Evolutionary conservation across 352 stramenopile species (phyloP).

Genomic region (Phytophthora tentaculata): DNA sequence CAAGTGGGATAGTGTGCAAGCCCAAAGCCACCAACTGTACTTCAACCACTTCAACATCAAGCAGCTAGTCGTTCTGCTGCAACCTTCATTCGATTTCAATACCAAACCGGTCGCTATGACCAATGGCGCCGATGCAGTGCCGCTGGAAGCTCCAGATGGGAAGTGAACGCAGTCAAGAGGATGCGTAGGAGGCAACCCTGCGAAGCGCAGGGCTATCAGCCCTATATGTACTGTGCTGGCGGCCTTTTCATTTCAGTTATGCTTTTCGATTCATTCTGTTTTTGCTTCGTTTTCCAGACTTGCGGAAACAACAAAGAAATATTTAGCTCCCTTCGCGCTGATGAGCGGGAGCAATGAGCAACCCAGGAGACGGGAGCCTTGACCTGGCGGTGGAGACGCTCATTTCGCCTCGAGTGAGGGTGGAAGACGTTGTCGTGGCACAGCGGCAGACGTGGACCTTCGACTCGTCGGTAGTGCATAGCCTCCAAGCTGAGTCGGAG

Average conservation of each 20-base stretch:
- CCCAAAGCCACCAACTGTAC: too few relatives aligned
- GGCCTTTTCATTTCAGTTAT: slow-evolving; percentile 49
- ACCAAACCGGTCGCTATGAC: too few relatives aligned
- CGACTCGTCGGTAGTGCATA: neutral
- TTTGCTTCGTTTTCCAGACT: neutral
- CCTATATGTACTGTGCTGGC: too few relatives aligned
- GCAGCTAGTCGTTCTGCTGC: too few relatives aligned
- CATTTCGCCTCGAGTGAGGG: neutral
- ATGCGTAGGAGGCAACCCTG: too few relatives aligned
- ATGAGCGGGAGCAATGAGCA: neutral
- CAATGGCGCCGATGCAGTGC: too few relatives aligned
- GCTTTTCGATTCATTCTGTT: neutral
- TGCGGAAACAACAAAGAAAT: neutral
- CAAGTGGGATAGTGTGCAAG: too few relatives aligned
- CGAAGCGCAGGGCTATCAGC: too few relatives aligned
- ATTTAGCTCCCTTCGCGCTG: neutral
- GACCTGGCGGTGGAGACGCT: neutral
- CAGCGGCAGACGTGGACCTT: neutral
- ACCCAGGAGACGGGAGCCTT: neutral
- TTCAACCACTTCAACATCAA: too few relatives aligned
- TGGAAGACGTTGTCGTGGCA: neutral
- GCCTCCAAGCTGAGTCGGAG: neutral
- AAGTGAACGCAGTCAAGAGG: too few relatives aligned
- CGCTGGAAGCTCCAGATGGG: too few relatives aligned
- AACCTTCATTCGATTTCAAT: too few relatives aligned